These are phyloP conservation scores for Bacidia rubella DNA, from an alignment of 495 filamentous ascomycete species.

Conservation along the genomic window DNA sequence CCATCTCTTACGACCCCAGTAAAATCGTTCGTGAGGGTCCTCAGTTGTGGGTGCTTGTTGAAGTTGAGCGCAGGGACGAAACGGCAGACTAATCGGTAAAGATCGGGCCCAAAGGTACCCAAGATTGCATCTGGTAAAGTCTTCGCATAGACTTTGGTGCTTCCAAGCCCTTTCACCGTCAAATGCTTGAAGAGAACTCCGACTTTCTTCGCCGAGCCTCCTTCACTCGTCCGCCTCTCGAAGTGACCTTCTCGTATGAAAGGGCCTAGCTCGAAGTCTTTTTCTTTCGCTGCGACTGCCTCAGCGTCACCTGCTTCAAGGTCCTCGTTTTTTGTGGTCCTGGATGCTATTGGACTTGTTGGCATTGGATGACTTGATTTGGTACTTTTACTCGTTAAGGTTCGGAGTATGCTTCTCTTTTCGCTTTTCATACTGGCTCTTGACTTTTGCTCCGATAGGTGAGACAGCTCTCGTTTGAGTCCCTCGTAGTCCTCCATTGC, in stretches of 20 bases:
- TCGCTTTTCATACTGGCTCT: conserved; percentile 21
- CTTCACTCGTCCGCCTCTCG: conserved; percentile 55
- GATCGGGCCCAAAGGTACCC: conserved; percentile 75
- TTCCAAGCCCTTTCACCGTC: conserved; percentile 59
- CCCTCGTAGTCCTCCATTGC: conserved; percentile 63
- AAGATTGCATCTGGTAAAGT: conserved; percentile 65
- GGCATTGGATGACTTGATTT: conserved; percentile 4
- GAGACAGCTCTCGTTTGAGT: conserved; percentile 50
- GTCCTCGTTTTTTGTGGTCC: conserved; percentile 7
- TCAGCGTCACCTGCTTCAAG: conserved; percentile 19
- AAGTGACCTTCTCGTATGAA: conserved; percentile 73
- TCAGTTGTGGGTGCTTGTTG: conserved; percentile 34
- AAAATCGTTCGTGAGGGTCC: conserved; percentile 60
- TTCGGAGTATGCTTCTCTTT: conserved; percentile 12
- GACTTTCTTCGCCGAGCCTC: conserved; percentile 64
- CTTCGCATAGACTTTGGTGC: conserved; percentile 52
- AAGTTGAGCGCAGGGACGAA: conserved; percentile 52
- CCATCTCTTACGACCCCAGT: conserved; percentile 66
- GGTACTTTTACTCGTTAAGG: conserved; percentile 13
- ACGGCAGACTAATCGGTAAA: conserved; percentile 52
- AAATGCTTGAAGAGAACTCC: conserved; percentile 74
- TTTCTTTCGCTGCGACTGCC: conserved; percentile 30
- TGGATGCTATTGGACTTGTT: not conserved
- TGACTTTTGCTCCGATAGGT: conserved; percentile 41
- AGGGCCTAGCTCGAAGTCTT: conserved; percentile 54